Conservation (phyloP, 202 grass and related monocot species). For the Carex arenaria region DNA sequence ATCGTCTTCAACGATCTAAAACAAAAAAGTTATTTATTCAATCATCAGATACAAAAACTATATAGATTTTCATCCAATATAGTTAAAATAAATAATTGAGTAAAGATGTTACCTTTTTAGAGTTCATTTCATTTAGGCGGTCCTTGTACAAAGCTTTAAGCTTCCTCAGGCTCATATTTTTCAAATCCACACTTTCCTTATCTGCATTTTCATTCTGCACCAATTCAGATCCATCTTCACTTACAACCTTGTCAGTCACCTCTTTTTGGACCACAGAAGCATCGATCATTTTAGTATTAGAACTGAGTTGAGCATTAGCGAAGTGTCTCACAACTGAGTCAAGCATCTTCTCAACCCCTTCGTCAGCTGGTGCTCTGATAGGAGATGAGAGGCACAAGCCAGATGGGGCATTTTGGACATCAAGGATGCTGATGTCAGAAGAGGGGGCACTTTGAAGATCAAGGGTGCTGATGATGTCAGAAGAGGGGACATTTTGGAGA, state of each 20-base stretch:
- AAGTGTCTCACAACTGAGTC: slow-evolving; percentile 19
- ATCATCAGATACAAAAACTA: neutral
- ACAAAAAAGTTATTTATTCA: neutral
- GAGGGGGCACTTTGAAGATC: neutral
- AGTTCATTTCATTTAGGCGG: slow-evolving; percentile 1
- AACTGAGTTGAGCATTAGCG: neutral
- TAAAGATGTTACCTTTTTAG: slow-evolving; percentile 11
- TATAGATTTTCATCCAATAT: too few species aligned
- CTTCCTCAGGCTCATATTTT: slow-evolving; percentile 46
- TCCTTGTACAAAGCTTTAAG: slow-evolving; percentile 42
- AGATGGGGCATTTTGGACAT: neutral
- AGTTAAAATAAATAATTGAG: neutral
- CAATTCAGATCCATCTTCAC: neutral
- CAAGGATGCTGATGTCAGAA: neutral
- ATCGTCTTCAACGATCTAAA: neutral
- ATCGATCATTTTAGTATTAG: neutral
- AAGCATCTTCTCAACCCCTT: neutral
- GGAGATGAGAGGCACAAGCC: slow-evolving; percentile 3
- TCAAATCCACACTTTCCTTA: slow-evolving; percentile 19
- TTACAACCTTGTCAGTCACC: neutral
- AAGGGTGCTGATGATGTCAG: neutral
- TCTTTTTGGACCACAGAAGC: slow-evolving; percentile 16
- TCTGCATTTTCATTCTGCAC: slow-evolving; percentile 4
- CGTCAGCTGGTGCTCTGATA: neutral
- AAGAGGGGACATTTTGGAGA: neutral